Base-by-base conservation (phyloP, 139 green algal species). In the Eudorina sp. region DNA sequence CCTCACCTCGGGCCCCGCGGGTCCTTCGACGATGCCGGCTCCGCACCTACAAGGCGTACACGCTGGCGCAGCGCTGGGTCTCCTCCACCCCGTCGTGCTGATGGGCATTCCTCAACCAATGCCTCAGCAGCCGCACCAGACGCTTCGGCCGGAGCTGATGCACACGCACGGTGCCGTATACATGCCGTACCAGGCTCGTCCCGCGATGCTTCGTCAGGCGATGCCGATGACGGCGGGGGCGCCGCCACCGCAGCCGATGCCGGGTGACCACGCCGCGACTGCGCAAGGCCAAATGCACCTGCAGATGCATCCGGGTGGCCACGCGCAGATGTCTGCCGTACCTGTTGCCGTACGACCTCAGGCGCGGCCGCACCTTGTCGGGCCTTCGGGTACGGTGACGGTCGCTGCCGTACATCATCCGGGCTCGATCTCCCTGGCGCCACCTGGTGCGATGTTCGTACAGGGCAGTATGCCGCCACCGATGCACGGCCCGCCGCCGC, bases 11-110 rank as follows among this genome's bases (percentile, higher is more conserved):
- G 72, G 72, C 19, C 69, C 38, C 45, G 45, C 73, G 43, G 21
- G n/a, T n/a, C n/a, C 73, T 16, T 25, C 73, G 11, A 27, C 73
- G 9, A 29, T 29, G 46, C 45, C 45, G 43, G 70, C 70, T 40
- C 72, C 41, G 8, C 13, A 14, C 27, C 46, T 38, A 27, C 14
- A 29, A 27, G 31, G 21, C 19, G 21, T 72, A 38, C 62, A 25
- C 62, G 27, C 11, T 4, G 66, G 34, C 19, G 31, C 66, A 18
- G 34, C 66, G 34, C 8, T 75, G 66, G 7, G 66, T 34, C 66
- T 83, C 45, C 34, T 84, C 53, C 77, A 84, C 34, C 77, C 77
- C 0, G 36, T 84, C 11, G 77, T 66, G 21, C 53, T 84, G 6
- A 53, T 84, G 36, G 60, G 77, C 77, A 29, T 84, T 38, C 77